Evolutionary conservation across 768 basidiomycete species (phyloP).

Genomic region (Tricholoma bakamatsutake): DNA sequence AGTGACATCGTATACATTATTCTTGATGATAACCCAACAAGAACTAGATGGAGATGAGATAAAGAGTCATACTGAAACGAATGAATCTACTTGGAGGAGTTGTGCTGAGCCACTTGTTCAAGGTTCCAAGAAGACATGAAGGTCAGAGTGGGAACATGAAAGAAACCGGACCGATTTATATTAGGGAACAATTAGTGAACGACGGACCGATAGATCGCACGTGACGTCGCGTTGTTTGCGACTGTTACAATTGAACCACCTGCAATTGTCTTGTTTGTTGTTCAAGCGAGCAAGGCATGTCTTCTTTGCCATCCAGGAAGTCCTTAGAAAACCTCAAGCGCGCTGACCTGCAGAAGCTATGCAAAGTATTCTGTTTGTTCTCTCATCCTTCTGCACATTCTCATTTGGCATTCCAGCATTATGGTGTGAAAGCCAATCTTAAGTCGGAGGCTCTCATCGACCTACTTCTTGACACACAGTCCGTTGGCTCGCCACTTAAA

Average conservation of each 20-base stretch:
- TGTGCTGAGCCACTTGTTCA: conserved; percentile 57
- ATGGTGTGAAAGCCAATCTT: conserved; percentile 77
- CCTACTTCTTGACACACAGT: conserved; percentile 57
- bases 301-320: conserved; percentile 35
- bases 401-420: conserved; percentile 43
- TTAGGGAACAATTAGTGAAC: too few relatives aligned
- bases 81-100: conserved; percentile 38
- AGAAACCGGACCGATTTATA: neutral
- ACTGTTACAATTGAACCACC: conserved; percentile 16
- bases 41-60: conserved; percentile 37
- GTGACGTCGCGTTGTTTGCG: conserved; percentile 20
- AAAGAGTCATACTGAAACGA: neutral
- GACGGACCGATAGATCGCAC: neutral
- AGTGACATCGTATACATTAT: conserved; percentile 83
- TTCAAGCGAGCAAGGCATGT: conserved; percentile 29
- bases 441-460: conserved; percentile 78
- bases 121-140: conserved; percentile 43
- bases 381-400: neutral
- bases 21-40: conserved; percentile 81
- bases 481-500: conserved; percentile 14
- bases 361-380: conserved; percentile 46
- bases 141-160: conserved; percentile 13
- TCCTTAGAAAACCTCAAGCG: conserved; percentile 41
- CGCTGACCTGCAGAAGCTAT: conserved; percentile 52
- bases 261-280: conserved; percentile 7